These are phyloP conservation scores for Annulohypoxylon truncatum DNA, from an alignment of 2,329 filamentous ascomycete species.

Conservation along the genomic window DNA sequence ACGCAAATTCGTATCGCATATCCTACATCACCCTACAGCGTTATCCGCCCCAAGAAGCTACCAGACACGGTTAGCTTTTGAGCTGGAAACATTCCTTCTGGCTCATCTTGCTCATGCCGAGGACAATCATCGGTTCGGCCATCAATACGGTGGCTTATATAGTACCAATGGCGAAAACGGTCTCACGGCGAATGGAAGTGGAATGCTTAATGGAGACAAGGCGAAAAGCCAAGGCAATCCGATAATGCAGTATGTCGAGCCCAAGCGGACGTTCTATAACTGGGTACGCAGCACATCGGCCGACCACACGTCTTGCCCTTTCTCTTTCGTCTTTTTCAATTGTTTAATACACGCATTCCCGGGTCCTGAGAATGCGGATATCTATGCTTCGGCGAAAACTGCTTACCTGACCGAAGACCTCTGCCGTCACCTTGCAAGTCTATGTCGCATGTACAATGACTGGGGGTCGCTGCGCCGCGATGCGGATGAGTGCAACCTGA, in stretches of 20 bases:
- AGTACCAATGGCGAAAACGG: neutral
- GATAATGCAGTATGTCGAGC: neutral
- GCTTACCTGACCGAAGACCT: conserved; percentile 8
- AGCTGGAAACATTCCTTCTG: conserved; percentile 13
- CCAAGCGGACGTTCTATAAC: neutral
- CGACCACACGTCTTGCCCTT: conserved; percentile 22
- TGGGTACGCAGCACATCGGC: conserved; percentile 22
- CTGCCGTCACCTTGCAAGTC: conserved; percentile 20
- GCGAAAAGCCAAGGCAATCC: too few species aligned
- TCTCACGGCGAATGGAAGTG: neutral
- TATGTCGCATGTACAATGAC: conserved; percentile 20
- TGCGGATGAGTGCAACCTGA: neutral
- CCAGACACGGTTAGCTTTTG: neutral
- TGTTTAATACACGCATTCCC: neutral
- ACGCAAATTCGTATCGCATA: neutral
- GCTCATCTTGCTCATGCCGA: conserved; percentile 14
- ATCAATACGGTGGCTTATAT: neutral
- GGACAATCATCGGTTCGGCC: conserved; percentile 8
- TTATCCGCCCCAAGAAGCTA: neutral
- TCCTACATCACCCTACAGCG: conserved; percentile 1
- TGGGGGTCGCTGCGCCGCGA: neutral
- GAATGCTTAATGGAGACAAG: too few species aligned
- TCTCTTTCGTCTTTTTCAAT: conserved; percentile 17
- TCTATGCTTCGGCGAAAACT: conserved; percentile 2
- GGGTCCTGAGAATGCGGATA: neutral